phyloP scores from a whole-genome alignment of 176 grass and related monocot genomes.

The Eleusine coracana region DNA sequence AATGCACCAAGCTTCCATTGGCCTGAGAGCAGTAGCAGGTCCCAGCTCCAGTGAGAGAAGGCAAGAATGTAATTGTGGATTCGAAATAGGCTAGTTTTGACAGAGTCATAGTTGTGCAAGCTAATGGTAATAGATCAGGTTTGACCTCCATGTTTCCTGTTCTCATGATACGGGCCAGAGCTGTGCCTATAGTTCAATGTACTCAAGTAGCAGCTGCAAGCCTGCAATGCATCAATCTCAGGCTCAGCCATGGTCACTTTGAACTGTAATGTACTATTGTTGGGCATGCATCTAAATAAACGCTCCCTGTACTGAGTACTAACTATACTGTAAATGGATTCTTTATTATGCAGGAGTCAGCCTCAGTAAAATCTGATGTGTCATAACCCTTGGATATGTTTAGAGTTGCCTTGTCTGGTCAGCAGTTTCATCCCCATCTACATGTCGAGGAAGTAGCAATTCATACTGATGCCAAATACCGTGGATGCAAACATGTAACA shows the following conservation, averaged over 20 bases:
- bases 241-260: background rate
- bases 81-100: constrained; percentile 14
- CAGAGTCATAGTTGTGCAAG: background rate
- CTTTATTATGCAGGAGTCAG: constrained; percentile 44
- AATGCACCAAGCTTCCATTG: constrained; percentile 66
- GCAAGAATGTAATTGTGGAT: constrained; percentile 4
- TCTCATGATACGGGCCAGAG: background rate
- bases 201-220: background rate
- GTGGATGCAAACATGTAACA: too few species aligned
- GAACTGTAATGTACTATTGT: background rate
- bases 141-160: background rate
- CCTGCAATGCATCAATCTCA: background rate
- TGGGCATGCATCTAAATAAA: background rate
- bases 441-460: constrained; percentile 11
- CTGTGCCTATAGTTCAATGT: background rate
- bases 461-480: background rate
- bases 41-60: constrained; percentile 58
- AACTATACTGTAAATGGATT: constrained; percentile 16
- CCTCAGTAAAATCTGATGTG: constrained; percentile 45
- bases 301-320: constrained; percentile 2
- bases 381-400: constrained; percentile 39
- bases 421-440: constrained; percentile 19
- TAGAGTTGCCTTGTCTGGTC: constrained; percentile 25
- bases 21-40: constrained; percentile 73
- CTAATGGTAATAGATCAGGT: constrained; percentile 3